Percentiles rank a stretch among this genome's conserved stretches.
Conservation (phyloP, 352 stramenopile species). For the Plasmopara halstedii region DNA sequence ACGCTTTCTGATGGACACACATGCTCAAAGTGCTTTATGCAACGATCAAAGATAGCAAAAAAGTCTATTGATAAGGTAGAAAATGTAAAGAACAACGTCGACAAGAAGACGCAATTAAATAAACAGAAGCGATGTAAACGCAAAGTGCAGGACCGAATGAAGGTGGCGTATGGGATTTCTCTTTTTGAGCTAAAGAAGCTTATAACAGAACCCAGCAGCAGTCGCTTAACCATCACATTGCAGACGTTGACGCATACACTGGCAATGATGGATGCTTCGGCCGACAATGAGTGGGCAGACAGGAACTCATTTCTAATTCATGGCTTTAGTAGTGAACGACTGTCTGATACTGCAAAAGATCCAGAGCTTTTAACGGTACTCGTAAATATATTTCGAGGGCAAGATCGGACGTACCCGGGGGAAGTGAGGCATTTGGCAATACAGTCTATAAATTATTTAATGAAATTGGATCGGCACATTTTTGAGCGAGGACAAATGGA, state of each 20-base stretch:
- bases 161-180: slow-evolving; percentile 61
- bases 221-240: slow-evolving; percentile 48
- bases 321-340: slow-evolving; percentile 30
- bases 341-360: slow-evolving; percentile 41
- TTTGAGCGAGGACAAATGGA: slow-evolving; percentile 39
- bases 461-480: slow-evolving; percentile 73
- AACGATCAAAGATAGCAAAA: slow-evolving; percentile 12
- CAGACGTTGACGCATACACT: slow-evolving; percentile 77
- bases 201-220: slow-evolving; percentile 35
- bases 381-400: slow-evolving; percentile 38
- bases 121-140: slow-evolving; percentile 27
- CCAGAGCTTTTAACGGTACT: slow-evolving; percentile 49
- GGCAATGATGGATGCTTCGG: slow-evolving; percentile 79
- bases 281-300: slow-evolving; percentile 64
- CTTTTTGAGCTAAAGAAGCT: slow-evolving; percentile 56
- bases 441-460: slow-evolving; percentile 81
- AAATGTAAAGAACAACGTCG: slow-evolving; percentile 3
- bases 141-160: slow-evolving; percentile 26
- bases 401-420: slow-evolving; percentile 25
- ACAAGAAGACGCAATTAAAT: slow-evolving; percentile 22
- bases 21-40: slow-evolving; percentile 37
- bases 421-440: slow-evolving; percentile 55
- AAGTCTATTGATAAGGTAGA: slow-evolving; percentile 21
- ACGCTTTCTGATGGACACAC: slow-evolving; percentile 11
- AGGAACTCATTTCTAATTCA: slow-evolving; percentile 48